Conservation (phyloP, 2,329 filamentous ascomycete species). For the Apiospora sp. region DNA sequence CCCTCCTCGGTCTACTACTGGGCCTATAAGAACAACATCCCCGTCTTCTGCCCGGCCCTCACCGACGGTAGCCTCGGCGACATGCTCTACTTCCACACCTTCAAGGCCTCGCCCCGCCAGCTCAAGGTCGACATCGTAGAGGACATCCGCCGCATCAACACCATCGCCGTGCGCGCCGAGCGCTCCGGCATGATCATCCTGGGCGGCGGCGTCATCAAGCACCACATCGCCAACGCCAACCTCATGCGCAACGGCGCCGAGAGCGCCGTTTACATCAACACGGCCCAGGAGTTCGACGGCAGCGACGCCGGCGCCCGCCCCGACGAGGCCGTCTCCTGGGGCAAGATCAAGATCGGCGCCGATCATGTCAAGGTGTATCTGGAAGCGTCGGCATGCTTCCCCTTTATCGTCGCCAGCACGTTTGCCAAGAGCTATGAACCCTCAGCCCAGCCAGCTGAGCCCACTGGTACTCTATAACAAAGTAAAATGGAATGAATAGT, state of each 20-base stretch:
- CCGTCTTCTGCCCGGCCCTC: conserved; percentile 94
- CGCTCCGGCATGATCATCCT: conserved; percentile 94
- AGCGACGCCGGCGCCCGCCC: conserved; percentile 94
- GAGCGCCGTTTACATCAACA: conserved; percentile 97
- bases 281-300: conserved; percentile 95
- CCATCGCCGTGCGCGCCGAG: conserved; percentile 85
- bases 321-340: conserved; percentile 98
- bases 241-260: conserved; percentile 98
- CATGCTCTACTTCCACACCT: conserved; percentile 99
- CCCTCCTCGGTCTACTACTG: conserved; percentile 94
- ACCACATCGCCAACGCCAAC: conserved; percentile 97
- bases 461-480: not conserved
- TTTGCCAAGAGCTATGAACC: conserved; percentile 59
- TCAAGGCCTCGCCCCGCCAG: conserved; percentile 83
- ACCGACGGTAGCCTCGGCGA: conserved; percentile 96
- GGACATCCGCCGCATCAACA: conserved; percentile 93
- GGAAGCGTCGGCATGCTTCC: conserved; percentile 71
- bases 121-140: conserved; percentile 91
- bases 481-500: not conserved
- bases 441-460: conserved; percentile 9
- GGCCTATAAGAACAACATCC: conserved; percentile 96
- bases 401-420: conserved; percentile 71
- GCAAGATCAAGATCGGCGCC: conserved; percentile 91
- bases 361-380: conserved; percentile 85
- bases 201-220: conserved; percentile 94